A percentile compares a stretch with the other conserved stretches of the same genome.
These are phyloP conservation scores for Bacidia gigantensis DNA, from an alignment of 495 filamentous ascomycete genomes.

Conservation along the genomic window DNA sequence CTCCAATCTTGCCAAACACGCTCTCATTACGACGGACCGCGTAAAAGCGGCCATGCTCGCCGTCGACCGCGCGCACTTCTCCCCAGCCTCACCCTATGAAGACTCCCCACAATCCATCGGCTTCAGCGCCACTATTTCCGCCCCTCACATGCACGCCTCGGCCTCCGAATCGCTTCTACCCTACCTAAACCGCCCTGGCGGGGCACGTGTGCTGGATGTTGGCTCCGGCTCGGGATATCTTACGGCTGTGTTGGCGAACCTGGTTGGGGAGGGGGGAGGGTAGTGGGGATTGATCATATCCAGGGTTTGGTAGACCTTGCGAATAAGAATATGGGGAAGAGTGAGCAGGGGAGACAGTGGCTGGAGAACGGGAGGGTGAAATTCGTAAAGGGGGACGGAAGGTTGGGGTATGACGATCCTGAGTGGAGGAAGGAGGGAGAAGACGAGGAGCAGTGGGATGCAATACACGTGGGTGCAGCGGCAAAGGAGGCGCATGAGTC, in stretches of 20 bases:
- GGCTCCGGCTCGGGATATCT: constrained; percentile 86
- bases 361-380: constrained; percentile 46
- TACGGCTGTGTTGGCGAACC: constrained; percentile 74
- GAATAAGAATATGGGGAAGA: constrained; percentile 59
- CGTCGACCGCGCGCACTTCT: constrained; percentile 82
- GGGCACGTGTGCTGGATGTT: constrained; percentile 61
- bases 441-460: constrained; percentile 56
- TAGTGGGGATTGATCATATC: constrained; percentile 87
- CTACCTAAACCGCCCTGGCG: constrained; percentile 35
- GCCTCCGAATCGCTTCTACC: constrained; percentile 56
- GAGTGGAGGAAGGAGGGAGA: constrained; percentile 18
- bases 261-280: constrained; percentile 45
- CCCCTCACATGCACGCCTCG: constrained; percentile 92
- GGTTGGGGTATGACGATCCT: constrained; percentile 47
- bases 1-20: constrained; percentile 58
- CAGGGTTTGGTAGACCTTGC: constrained; percentile 59
- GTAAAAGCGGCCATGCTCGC: constrained; percentile 70
- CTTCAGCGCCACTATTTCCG: constrained; percentile 77
- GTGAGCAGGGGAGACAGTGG: constrained; percentile 45
- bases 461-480: constrained; percentile 90
- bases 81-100: constrained; percentile 55
- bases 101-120: constrained; percentile 90
- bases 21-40: constrained; percentile 52
- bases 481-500: constrained; percentile 58
- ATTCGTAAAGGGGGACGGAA: constrained; percentile 72